Percentiles rank a stretch among this genome's conserved stretches.
These are phyloP conservation scores for Candida ficus DNA, from an alignment of 805 yeast genomes.

Conservation along the genomic window DNA sequence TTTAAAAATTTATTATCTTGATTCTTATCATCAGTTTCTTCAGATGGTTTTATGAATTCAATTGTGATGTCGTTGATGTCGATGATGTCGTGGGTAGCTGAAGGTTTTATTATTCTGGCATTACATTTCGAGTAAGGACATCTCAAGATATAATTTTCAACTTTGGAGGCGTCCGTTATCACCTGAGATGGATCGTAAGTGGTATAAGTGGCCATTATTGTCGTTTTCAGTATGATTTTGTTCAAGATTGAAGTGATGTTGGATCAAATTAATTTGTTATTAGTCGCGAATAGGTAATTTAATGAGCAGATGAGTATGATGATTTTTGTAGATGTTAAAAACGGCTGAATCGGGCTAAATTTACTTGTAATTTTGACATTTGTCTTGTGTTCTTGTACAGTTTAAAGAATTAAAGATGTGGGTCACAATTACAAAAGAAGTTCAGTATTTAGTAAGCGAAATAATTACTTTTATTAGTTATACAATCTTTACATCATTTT, in stretches of 20 bases:
- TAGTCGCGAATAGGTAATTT: too few relatives aligned
- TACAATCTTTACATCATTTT: too few relatives aligned
- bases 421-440: too few relatives aligned
- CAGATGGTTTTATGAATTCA: slow-evolving; percentile 4
- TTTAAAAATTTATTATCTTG: slow-evolving; percentile 30
- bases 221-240: not conserved
- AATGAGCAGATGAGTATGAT: too few relatives aligned
- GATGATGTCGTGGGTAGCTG: not conserved
- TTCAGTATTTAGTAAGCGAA: too few relatives aligned
- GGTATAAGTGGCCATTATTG: not conserved
- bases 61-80: slow-evolving; percentile 1
- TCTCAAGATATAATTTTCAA: slow-evolving; percentile 10
- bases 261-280: not conserved
- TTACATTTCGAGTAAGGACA: slow-evolving; percentile 24
- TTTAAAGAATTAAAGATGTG: too few relatives aligned
- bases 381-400: too few relatives aligned
- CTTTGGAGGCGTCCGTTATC: not conserved
- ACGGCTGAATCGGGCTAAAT: too few relatives aligned
- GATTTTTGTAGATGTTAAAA: too few relatives aligned
- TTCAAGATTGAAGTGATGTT: too few relatives aligned
- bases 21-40: slow-evolving; percentile 2
- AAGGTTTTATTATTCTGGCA: slow-evolving; percentile 20
- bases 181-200: not conserved
- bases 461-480: too few relatives aligned
- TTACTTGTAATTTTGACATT: too few relatives aligned